Conservation (phyloP, 2,329 filamentous ascomycete species). For the Cladosporium sp. region DNA sequence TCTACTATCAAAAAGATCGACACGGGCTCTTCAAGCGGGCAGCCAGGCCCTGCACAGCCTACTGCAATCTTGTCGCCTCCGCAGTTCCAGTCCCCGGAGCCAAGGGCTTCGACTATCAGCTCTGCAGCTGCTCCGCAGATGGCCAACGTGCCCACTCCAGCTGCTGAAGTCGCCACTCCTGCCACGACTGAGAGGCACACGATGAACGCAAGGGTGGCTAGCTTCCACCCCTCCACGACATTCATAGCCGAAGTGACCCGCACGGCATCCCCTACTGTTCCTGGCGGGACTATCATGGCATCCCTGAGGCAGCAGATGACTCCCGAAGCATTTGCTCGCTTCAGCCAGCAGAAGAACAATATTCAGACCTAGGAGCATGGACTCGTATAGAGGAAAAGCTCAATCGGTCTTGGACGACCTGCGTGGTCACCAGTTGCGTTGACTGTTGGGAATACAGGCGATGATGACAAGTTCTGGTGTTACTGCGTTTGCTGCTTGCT, state of each 20-base stretch:
- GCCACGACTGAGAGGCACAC: neutral
- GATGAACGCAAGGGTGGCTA: neutral
- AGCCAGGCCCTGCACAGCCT: neutral
- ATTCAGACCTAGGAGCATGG: neutral
- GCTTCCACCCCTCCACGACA: neutral
- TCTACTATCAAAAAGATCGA: neutral
- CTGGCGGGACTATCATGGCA: neutral
- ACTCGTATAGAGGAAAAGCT: neutral
- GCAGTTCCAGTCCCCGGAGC: neutral
- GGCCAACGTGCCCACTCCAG: neutral
- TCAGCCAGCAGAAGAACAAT: neutral
- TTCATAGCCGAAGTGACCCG: neutral
- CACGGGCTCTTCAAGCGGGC: neutral
- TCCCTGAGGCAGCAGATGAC: neutral
- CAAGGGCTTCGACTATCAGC: neutral
- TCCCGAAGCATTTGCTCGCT: neutral
- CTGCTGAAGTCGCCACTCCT: neutral
- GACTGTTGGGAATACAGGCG: neutral
- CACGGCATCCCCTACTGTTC: neutral
- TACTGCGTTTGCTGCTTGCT: neutral
- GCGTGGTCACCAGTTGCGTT: neutral
- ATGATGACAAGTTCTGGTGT: neutral
- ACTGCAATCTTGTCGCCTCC: neutral
- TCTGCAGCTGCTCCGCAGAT: neutral
- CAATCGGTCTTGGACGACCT: neutral